These are phyloP conservation scores for Aspergillus puulaauensis DNA, from an alignment of 2,329 filamentous ascomycete species.

Conservation along the genomic window DNA sequence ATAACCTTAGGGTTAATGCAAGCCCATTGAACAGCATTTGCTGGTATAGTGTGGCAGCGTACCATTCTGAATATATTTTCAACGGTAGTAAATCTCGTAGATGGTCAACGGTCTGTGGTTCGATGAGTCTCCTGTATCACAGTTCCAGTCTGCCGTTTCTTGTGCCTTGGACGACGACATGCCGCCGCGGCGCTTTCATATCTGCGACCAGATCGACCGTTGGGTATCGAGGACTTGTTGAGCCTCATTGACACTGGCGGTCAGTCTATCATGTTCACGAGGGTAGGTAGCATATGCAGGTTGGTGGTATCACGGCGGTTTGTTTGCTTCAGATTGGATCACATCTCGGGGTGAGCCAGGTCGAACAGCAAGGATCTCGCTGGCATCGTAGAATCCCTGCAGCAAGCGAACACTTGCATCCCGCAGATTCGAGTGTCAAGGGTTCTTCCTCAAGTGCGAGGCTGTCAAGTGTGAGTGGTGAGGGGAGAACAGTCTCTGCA, in stretches of 20 bases:
- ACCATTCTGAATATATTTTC: no score
- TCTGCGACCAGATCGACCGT: background rate
- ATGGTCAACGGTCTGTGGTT: no score
- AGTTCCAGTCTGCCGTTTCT: no score
- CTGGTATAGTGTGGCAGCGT: no score
- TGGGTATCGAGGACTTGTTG: background rate
- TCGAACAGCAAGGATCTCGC: background rate
- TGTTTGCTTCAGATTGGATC: background rate
- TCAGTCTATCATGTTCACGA: no score
- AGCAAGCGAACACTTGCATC: background rate
- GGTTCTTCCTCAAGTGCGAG: background rate
- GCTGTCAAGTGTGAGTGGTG: background rate
- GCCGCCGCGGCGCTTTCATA: background rate
- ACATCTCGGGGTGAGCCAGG: background rate
- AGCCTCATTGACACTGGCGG: background rate
- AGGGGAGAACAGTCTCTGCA: background rate
- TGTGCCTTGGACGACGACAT: no score
- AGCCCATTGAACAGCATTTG: no score
- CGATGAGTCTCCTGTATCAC: no score
- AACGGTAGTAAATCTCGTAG: no score
- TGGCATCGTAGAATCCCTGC: background rate
- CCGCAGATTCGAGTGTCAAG: background rate
- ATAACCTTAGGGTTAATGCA: no score
- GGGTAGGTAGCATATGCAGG: background rate
- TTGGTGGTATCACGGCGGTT: background rate